A percentile compares a stretch with the other conserved stretches of the same genome.
Evolutionary conservation across 2,329 filamentous ascomycete genomes (phyloP).

Genomic region (Botrytis sinoallii): DNA sequence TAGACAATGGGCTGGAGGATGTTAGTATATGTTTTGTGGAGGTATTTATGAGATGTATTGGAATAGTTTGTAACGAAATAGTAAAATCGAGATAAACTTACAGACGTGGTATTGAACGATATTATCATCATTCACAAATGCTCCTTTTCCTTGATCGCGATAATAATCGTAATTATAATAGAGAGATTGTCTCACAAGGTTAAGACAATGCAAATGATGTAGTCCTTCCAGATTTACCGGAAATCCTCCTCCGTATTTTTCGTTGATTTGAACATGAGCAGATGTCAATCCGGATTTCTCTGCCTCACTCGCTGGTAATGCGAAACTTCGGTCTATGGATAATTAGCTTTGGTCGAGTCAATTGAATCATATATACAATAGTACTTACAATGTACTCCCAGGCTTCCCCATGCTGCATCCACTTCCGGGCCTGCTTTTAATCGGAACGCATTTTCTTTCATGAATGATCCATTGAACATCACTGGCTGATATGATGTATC

Average conservation of each 20-base stretch:
- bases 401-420: constrained; percentile 50
- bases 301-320: constrained; percentile 43
- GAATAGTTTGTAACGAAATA: background rate
- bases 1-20: constrained; percentile 48
- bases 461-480: constrained; percentile 51
- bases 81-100: constrained; percentile 37
- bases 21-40: background rate
- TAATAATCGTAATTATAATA: constrained; percentile 55
- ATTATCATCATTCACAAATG: constrained; percentile 49
- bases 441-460: constrained; percentile 51
- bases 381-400: constrained; percentile 49
- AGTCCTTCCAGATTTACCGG: constrained; percentile 48
- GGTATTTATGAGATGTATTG: background rate
- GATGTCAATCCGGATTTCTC: constrained; percentile 42
- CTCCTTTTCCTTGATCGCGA: constrained; percentile 42
- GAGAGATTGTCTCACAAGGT: constrained; percentile 50
- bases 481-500: constrained; percentile 42
- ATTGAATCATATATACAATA: background rate
- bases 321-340: constrained; percentile 36
- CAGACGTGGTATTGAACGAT: constrained; percentile 50
- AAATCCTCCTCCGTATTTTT: constrained; percentile 52
- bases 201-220: constrained; percentile 51
- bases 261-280: constrained; percentile 50
- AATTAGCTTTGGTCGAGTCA: background rate
- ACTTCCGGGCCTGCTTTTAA: constrained; percentile 47